phyloP scores from a whole-genome alignment of 192 early-diverging fungal genomes.

The Linnemannia zychae region DNA sequence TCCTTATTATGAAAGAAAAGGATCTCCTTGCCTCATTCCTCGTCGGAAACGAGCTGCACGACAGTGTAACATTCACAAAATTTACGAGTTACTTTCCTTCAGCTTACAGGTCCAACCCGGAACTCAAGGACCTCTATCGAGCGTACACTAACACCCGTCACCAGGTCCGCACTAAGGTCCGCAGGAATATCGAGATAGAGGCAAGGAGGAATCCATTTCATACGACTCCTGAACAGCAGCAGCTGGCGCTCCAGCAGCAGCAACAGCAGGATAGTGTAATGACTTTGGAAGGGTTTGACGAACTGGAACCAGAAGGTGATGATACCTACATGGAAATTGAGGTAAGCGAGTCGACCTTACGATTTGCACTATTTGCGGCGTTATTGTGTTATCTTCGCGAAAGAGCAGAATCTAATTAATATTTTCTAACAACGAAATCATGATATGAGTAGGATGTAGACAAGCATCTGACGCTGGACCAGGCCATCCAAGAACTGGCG shows the following conservation, averaged over 20 bases:
- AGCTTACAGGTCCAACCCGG: constrained; percentile 23
- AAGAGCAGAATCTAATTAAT: neutral
- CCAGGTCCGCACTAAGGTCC: constrained; percentile 40
- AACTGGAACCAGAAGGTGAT: neutral
- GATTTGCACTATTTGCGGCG: neutral
- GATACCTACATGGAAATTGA: constrained; percentile 29
- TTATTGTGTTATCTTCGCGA: neutral
- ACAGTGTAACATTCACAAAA: constrained; percentile 44
- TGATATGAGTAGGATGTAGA: constrained; percentile 45
- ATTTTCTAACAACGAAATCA: neutral
- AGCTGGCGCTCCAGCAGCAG: neutral
- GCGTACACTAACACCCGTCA: constrained; percentile 37
- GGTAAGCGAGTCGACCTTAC: neutral
- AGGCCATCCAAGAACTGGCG: constrained; percentile 44
- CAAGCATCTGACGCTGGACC: constrained; percentile 47
- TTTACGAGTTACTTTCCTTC: constrained; percentile 28
- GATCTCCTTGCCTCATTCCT: constrained; percentile 47
- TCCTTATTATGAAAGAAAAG: constrained; percentile 40
- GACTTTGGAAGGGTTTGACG: neutral
- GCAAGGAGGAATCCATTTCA: constrained; percentile 44
- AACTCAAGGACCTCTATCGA: constrained; percentile 50
- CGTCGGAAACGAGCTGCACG: constrained; percentile 53
- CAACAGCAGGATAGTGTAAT: neutral
- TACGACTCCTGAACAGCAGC: neutral
- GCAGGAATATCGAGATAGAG: constrained; percentile 53